Conservation (phyloP, 129 eudicot genomes). For the Pseudognaphalium luteoalbum region DNA sequence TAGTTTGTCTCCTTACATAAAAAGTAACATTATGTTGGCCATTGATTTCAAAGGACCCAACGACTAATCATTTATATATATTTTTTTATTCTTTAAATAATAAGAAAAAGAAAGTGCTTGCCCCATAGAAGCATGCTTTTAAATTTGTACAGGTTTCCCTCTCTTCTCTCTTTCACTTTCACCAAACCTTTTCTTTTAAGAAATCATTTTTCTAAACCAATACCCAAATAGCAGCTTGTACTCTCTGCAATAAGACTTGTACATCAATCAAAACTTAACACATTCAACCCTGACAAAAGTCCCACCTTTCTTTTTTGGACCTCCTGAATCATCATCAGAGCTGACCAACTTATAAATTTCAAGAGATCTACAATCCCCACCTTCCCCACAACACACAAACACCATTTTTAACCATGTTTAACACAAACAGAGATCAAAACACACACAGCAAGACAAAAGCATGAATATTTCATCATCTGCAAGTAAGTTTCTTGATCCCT, state of each 20-base stretch:
- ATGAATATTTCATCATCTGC: constrained; percentile 23
- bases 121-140: constrained; percentile 33
- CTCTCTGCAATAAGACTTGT: constrained; percentile 14
- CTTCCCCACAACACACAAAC: constrained; percentile 34
- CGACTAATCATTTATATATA: constrained; percentile 26
- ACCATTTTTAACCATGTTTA: constrained; percentile 23
- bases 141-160: constrained; percentile 40
- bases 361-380: constrained; percentile 33
- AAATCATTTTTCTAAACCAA: constrained; percentile 14
- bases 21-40: constrained; percentile 5
- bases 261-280: constrained; percentile 14
- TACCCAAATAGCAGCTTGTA: constrained; percentile 4
- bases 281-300: not conserved
- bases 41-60: constrained; percentile 20
- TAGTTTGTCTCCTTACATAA: not conserved
- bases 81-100: not conserved
- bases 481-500: constrained; percentile 42
- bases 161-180: constrained; percentile 35
- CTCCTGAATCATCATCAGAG: constrained; percentile 22
- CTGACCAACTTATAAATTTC: constrained; percentile 38
- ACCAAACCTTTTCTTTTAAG: constrained; percentile 19
- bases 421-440: constrained; percentile 27
- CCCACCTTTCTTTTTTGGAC: constrained; percentile 12
- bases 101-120: not conserved
- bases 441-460: constrained; percentile 24